These are phyloP conservation scores for Fraxinus velutina DNA, from an alignment of 305 asterid species.

Conservation along the genomic window DNA sequence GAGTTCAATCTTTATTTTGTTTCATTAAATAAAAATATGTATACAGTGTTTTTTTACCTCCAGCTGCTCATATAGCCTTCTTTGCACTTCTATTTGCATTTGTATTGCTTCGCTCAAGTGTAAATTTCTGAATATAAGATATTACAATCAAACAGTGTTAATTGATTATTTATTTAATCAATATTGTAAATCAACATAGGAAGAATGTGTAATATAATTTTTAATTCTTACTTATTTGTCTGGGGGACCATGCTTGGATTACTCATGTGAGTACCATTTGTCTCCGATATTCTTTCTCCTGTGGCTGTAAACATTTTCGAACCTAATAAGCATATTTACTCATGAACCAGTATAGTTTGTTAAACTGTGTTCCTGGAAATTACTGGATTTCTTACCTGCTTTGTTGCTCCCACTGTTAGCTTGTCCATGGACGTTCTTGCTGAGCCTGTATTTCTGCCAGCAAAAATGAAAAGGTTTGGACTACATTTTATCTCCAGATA, in stretches of 20 bases:
- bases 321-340: background rate
- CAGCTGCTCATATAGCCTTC: constrained; percentile 80
- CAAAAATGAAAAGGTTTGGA: constrained; percentile 26
- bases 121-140: constrained; percentile 48
- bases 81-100: constrained; percentile 87
- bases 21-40: background rate
- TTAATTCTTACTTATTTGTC: constrained; percentile 52
- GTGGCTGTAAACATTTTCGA: constrained; percentile 44
- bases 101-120: constrained; percentile 80
- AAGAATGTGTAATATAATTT: constrained; percentile 16
- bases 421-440: constrained; percentile 83
- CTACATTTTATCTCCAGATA: background rate
- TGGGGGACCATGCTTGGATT: constrained; percentile 50
- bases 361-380: constrained; percentile 15
- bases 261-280: constrained; percentile 44
- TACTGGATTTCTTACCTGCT: constrained; percentile 51
- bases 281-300: constrained; percentile 57
- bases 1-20: background rate
- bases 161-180: constrained; percentile 5
- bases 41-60: constrained; percentile 54
- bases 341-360: background rate
- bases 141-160: constrained; percentile 5
- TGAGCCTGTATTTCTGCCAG: constrained; percentile 85
- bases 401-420: constrained; percentile 61
- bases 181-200: background rate